Percentiles rank a stretch among this genome's conserved stretches.
phyloP scores from a whole-genome alignment of 2,329 filamentous ascomycete genomes.

The Elsinoe batatas region DNA sequence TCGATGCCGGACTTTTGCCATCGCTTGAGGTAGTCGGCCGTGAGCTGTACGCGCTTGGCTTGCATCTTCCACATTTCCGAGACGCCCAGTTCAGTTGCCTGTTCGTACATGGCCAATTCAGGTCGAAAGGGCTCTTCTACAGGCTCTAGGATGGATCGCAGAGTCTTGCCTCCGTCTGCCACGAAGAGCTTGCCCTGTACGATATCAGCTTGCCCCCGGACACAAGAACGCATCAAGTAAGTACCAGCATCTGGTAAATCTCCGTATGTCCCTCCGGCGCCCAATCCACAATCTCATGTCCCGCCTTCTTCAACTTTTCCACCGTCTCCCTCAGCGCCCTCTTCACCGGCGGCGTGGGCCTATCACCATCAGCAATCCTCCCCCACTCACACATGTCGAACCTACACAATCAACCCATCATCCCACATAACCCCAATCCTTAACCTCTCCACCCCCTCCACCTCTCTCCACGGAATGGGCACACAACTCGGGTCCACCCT shows the following conservation, averaged over 20 bases:
- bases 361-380: background rate
- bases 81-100: conserved; percentile 35
- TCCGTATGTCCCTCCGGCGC: conserved; percentile 43
- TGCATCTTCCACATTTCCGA: conserved; percentile 42
- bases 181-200: conserved; percentile 35
- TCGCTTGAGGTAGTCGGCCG: conserved; percentile 34
- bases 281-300: conserved; percentile 50
- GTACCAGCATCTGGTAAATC: conserved; percentile 41
- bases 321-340: conserved; percentile 48
- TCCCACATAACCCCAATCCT: conserved; percentile 52
- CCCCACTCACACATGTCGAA: background rate
- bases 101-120: conserved; percentile 38
- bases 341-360: conserved; percentile 49
- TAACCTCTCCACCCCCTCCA: conserved; percentile 39
- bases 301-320: conserved; percentile 40
- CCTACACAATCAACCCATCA: conserved; percentile 45
- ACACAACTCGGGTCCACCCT: conserved; percentile 42
- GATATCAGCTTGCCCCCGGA: background rate
- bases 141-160: conserved; percentile 32
- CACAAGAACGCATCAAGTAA: conserved; percentile 16
- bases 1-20: conserved; percentile 36
- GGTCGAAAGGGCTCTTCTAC: conserved; percentile 38
- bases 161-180: conserved; percentile 42
- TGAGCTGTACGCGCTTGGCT: conserved; percentile 34
- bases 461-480: conserved; percentile 43